Conservation (phyloP, 2,329 filamentous ascomycete species). For the Fusarium liriodendri region DNA sequence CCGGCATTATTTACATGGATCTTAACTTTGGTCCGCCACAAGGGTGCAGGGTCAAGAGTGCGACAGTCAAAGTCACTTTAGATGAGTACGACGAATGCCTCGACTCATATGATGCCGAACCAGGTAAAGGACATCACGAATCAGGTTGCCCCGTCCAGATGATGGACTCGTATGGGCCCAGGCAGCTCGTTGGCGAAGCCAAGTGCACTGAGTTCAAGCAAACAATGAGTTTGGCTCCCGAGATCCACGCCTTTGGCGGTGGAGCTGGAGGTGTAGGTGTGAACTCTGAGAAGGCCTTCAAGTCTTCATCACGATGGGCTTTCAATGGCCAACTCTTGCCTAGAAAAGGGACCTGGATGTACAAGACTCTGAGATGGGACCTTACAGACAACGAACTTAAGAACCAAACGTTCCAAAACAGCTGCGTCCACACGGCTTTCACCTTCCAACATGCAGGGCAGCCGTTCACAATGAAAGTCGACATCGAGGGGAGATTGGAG, state of each 20-base stretch:
- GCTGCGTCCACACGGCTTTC: too few species aligned
- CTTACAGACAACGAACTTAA: too few species aligned
- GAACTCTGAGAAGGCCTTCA: background rate
- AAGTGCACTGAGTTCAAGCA: background rate
- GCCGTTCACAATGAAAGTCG: too few species aligned
- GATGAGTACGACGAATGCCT: too few species aligned
- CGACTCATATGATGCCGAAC: too few species aligned
- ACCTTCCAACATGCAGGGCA: too few species aligned
- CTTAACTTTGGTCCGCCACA: background rate
- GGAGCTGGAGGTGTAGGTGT: background rate
- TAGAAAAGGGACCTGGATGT: too few species aligned
- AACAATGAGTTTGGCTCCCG: background rate
- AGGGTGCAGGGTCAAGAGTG: background rate
- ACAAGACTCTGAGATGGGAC: too few species aligned
- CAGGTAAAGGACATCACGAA: too few species aligned
- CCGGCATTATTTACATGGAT: background rate
- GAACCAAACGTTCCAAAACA: too few species aligned
- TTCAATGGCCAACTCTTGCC: background rate
- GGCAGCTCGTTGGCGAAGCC: background rate
- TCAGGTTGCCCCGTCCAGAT: background rate
- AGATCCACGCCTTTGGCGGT: background rate
- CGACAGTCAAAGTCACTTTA: too few species aligned
- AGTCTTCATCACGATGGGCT: background rate
- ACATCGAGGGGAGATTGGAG: too few species aligned
- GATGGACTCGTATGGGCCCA: background rate